These are phyloP conservation scores for Coemansia sp. DNA, from an alignment of 192 early-diverging fungal species.

Conservation along the genomic window DNA sequence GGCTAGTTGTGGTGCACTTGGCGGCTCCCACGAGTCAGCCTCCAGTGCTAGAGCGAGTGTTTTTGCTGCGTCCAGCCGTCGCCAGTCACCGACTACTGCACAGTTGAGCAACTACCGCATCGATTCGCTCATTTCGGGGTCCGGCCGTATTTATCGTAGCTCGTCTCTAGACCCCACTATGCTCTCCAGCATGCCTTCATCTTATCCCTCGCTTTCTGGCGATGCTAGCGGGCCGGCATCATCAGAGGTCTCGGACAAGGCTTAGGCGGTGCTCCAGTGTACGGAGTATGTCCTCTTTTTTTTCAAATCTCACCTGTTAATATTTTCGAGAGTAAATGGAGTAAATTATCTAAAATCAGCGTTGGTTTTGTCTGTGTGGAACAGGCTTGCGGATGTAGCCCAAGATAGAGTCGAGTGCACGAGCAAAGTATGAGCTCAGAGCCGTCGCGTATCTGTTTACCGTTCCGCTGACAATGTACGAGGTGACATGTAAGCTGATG, in stretches of 20 bases:
- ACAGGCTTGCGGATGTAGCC: slow-evolving; percentile 22
- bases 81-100: slow-evolving; percentile 5
- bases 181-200: slow-evolving; percentile 38
- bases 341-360: not conserved
- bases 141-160: slow-evolving; percentile 27
- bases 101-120: slow-evolving; percentile 41
- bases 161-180: slow-evolving; percentile 46
- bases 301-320: not conserved
- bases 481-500: slow-evolving; percentile 25
- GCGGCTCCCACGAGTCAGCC: not conserved
- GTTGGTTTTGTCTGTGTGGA: not conserved
- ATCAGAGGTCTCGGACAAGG: slow-evolving; percentile 9
- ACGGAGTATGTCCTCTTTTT: not conserved
- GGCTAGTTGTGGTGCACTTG: not conserved
- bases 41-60: not conserved
- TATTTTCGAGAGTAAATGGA: not conserved
- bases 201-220: slow-evolving; percentile 34
- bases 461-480: slow-evolving; percentile 39
- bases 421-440: slow-evolving; percentile 17
- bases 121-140: slow-evolving; percentile 7
- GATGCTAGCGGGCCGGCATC: slow-evolving; percentile 5
- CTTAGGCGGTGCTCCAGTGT: not conserved
- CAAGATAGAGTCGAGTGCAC: slow-evolving; percentile 15
- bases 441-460: slow-evolving; percentile 26
- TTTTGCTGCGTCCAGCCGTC: not conserved